These are phyloP conservation scores for Dillenia suffruticosa DNA, from an alignment of 164 flowering plant genomes.

Conservation along the genomic window DNA sequence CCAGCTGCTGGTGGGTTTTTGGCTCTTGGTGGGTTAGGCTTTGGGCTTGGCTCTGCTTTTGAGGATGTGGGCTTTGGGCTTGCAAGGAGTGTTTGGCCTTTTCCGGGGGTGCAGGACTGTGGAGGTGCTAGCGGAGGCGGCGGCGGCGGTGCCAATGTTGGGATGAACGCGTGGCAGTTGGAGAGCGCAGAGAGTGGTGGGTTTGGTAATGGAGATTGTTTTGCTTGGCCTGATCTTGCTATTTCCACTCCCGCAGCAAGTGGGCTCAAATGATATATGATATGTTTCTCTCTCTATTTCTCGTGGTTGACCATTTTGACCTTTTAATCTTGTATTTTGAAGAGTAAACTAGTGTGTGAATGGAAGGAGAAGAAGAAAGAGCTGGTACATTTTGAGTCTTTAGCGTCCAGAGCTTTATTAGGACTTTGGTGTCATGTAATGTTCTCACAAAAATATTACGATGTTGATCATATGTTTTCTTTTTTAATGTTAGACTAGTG, in stretches of 20 bases:
- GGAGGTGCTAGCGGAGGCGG: slow-evolving; percentile 7
- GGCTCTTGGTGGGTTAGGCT: slow-evolving; percentile 49
- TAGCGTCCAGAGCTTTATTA: too few species aligned
- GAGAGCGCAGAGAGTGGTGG: slow-evolving; percentile 39
- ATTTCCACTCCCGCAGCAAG: slow-evolving; percentile 45
- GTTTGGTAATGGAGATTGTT: slow-evolving; percentile 39
- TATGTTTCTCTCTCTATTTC: too few species aligned
- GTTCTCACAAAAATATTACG: too few species aligned
- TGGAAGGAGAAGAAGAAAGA: too few species aligned
- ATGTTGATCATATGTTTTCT: too few species aligned
- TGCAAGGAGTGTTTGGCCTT: slow-evolving; percentile 35
- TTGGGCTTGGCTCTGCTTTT: slow-evolving; percentile 35
- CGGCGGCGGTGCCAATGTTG: slow-evolving; percentile 10
- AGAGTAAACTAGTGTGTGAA: too few species aligned
- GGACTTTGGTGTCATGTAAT: too few species aligned
- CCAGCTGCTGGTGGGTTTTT: slow-evolving; percentile 26
- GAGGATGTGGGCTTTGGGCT: slow-evolving; percentile 47
- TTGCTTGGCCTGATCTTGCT: slow-evolving; percentile 58
- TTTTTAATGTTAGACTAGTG: too few species aligned
- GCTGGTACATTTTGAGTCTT: too few species aligned
- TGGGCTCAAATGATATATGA: slow-evolving; percentile 31
- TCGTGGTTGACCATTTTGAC: too few species aligned
- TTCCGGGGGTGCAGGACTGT: slow-evolving; percentile 24
- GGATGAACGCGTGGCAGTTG: slow-evolving; percentile 46
- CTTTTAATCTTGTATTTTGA: background rate